Evolutionary conservation across 2,329 filamentous ascomycete species (phyloP).

Genomic region (Daldinia sp.): DNA sequence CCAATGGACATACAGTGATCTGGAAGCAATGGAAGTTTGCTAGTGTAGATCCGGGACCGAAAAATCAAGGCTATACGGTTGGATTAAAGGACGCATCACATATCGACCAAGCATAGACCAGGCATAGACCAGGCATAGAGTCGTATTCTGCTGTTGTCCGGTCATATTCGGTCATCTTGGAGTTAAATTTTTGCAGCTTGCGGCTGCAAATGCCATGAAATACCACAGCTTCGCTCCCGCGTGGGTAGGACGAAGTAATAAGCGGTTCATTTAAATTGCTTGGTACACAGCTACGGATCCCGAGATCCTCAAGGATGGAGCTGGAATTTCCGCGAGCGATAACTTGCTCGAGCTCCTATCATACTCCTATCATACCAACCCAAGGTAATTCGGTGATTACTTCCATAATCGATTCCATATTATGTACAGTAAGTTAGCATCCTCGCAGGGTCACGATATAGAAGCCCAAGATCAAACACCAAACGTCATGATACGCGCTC

Average conservation of each 20-base stretch:
- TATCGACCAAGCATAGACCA: constrained; percentile 25
- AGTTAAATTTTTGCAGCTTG: constrained; percentile 33
- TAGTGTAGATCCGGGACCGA: constrained; percentile 35
- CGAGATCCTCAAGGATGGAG: constrained; percentile 35
- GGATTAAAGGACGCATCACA: constrained; percentile 26
- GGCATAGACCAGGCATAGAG: constrained; percentile 31
- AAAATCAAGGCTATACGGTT: constrained; percentile 11
- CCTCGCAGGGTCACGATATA: constrained; percentile 1
- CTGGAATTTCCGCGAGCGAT: constrained; percentile 23
- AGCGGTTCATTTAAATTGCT: constrained; percentile 38
- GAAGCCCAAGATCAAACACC: constrained; percentile 28
- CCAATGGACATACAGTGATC: constrained; percentile 7
- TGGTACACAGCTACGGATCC: constrained; percentile 32
- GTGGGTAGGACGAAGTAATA: constrained; percentile 39
- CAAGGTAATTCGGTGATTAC: not conserved
- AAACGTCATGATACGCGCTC: constrained; percentile 33
- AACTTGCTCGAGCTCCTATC: constrained; percentile 3
- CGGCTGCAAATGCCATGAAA: constrained; percentile 29
- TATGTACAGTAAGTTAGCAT: constrained; percentile 1
- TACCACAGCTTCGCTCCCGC: constrained; percentile 26
- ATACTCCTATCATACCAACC: not conserved
- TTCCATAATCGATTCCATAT: no score
- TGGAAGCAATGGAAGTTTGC: constrained; percentile 32
- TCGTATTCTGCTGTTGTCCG: constrained; percentile 42
- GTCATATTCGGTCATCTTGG: constrained; percentile 12